Conservation (phyloP, 2,329 filamentous ascomycete species). For the Neonectria faginata region DNA sequence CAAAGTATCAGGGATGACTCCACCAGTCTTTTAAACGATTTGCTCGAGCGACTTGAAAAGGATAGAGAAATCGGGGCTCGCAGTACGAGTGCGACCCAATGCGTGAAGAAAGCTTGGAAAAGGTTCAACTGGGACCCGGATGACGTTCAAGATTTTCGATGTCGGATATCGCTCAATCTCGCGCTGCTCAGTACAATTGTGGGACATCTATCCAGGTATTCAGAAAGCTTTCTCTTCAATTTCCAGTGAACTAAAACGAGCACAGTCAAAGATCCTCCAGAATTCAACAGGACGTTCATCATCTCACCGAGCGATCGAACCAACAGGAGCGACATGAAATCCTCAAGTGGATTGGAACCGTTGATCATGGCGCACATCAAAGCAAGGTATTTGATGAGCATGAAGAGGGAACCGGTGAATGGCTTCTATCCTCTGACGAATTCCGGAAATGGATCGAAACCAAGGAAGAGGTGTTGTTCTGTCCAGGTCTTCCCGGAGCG, state of each 20-base stretch:
- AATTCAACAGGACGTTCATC: slow-evolving; percentile 5
- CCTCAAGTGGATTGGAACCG: slow-evolving; percentile 9
- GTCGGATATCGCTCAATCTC: slow-evolving; percentile 1
- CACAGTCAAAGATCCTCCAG: slow-evolving; percentile 15
- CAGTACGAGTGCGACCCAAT: neutral
- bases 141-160: slow-evolving; percentile 13
- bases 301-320: slow-evolving; percentile 11
- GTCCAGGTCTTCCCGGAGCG: slow-evolving; percentile 17
- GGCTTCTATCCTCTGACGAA: slow-evolving; percentile 5
- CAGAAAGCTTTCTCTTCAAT: neutral
- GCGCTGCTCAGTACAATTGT: neutral
- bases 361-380: slow-evolving; percentile 8
- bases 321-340: slow-evolving; percentile 17
- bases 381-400: neutral
- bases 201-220: slow-evolving; percentile 7
- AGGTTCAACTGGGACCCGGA: slow-evolving; percentile 2
- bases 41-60: slow-evolving; percentile 2
- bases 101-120: slow-evolving; percentile 6
- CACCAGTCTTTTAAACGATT: neutral
- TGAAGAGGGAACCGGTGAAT: slow-evolving; percentile 11
- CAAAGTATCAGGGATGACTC: neutral
- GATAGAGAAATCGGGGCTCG: neutral
- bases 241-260: slow-evolving; percentile 7
- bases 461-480: slow-evolving; percentile 10
- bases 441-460: slow-evolving; percentile 9